phyloP scores from a whole-genome alignment of 2,329 filamentous ascomycete species.

The Cadophora gregata region DNA sequence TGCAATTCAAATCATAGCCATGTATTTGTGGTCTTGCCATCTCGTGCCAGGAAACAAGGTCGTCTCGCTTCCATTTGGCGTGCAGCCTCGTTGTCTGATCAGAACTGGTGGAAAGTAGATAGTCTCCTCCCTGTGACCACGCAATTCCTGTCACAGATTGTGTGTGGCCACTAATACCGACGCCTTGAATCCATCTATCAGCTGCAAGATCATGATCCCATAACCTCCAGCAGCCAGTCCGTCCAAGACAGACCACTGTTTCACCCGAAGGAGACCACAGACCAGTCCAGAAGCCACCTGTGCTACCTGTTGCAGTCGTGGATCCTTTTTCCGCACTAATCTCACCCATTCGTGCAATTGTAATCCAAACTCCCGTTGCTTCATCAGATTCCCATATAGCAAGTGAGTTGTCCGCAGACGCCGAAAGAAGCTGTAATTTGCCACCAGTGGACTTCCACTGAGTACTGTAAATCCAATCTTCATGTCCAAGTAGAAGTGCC shows the following conservation, averaged over 20 bases:
- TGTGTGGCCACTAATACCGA: conserved; percentile 85
- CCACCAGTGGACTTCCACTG: conserved; percentile 44
- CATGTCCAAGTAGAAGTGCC: conserved; percentile 89
- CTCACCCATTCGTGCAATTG: conserved; percentile 83
- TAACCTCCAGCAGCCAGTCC: conserved; percentile 90
- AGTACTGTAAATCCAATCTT: conserved; percentile 97
- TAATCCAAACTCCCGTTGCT: conserved; percentile 89
- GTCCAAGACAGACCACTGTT: conserved; percentile 80
- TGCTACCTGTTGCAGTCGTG: conserved; percentile 93
- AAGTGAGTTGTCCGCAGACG: conserved; percentile 94
- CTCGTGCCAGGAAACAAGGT: conserved; percentile 81
- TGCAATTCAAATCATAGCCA: conserved; percentile 96
- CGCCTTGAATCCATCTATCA: conserved; percentile 76
- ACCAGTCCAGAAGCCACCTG: conserved; percentile 95
- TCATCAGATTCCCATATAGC: conserved; percentile 90
- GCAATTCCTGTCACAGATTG: conserved; percentile 80
- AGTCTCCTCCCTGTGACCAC: conserved; percentile 83
- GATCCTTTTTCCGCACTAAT: conserved; percentile 95
- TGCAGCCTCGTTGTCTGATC: conserved; percentile 94
- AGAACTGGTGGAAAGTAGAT: conserved; percentile 84
- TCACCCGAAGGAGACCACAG: conserved; percentile 84
- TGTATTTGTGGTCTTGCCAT: conserved; percentile 96
- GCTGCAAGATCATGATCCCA: conserved; percentile 70
- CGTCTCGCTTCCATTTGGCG: conserved; percentile 71
- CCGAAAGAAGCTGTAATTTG: conserved; percentile 77